Conservation (phyloP, 2,329 filamentous ascomycete species). For the Fusarium secorum region DNA sequence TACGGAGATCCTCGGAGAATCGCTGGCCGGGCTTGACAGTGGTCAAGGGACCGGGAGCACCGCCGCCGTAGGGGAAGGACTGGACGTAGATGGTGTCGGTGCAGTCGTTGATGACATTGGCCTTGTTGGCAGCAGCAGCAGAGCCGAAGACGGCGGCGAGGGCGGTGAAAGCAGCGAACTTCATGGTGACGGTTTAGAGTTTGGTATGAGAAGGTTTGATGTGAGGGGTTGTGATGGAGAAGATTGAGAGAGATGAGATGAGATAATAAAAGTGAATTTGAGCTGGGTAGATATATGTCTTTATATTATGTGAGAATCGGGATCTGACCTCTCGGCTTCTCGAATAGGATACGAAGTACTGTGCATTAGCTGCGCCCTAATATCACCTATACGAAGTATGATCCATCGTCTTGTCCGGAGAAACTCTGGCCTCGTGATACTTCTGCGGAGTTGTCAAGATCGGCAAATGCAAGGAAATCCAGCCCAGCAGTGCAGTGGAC, state of each 20-base stretch:
- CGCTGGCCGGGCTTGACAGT: slow-evolving; percentile 45
- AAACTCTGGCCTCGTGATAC: not conserved
- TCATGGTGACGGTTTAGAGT: slow-evolving; percentile 40
- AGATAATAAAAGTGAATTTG: not conserved
- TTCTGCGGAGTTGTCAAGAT: not conserved
- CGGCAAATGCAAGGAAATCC: not conserved
- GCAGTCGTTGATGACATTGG: slow-evolving; percentile 50
- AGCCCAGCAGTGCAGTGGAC: not conserved
- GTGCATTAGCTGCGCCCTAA: slow-evolving; percentile 10
- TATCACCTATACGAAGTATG: slow-evolving; percentile 3
- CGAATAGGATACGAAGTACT: slow-evolving; percentile 4
- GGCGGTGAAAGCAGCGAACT: slow-evolving; percentile 39
- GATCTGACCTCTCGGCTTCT: not conserved
- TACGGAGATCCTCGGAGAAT: slow-evolving; percentile 48
- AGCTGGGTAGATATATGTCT: slow-evolving; percentile 1
- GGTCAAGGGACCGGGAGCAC: slow-evolving; percentile 44
- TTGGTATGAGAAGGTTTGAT: not conserved
- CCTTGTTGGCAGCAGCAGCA: slow-evolving; percentile 46
- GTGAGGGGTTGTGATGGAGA: not conserved
- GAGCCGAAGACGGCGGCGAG: slow-evolving; percentile 45
- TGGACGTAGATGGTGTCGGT: slow-evolving; percentile 46
- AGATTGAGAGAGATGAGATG: not conserved
- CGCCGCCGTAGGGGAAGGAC: slow-evolving; percentile 47
- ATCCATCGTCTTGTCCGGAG: not conserved
- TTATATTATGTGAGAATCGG: slow-evolving; percentile 1